Conservation (phyloP, 176 grass and related monocot genomes). For the Thinopyrum elongatum region DNA sequence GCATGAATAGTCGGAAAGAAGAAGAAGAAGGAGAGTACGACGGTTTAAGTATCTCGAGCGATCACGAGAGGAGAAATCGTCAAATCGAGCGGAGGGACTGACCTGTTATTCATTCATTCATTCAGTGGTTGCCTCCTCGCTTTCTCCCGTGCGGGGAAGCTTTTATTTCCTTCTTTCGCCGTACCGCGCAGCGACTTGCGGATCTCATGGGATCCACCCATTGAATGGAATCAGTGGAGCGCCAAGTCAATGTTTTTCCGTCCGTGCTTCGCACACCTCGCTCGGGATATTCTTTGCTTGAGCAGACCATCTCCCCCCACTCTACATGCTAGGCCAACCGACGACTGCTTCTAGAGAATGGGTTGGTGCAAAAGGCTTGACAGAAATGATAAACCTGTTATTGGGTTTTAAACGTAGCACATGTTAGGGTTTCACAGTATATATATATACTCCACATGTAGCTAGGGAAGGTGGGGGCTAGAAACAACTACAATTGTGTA, state of each 20-base stretch:
- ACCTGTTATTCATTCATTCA: neutral
- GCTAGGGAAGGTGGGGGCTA: no score
- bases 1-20: neutral
- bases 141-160: slow-evolving; percentile 32
- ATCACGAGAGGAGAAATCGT: slow-evolving; percentile 16
- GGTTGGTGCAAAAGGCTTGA: neutral
- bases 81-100: neutral
- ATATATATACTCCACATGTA: neutral
- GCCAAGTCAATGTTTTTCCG: slow-evolving; percentile 27
- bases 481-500: no score
- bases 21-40: slow-evolving; percentile 14
- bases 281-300: slow-evolving; percentile 41
- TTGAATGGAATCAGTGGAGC: slow-evolving; percentile 7
- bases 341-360: slow-evolving; percentile 36
- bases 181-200: neutral
- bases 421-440: neutral
- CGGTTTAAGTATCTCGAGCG: slow-evolving; percentile 26
- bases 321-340: neutral
- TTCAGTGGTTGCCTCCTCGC: slow-evolving; percentile 40
- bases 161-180: neutral
- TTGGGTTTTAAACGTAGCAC: neutral
- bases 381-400: neutral
- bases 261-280: neutral
- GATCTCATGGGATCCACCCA: slow-evolving; percentile 8
- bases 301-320: neutral